These are phyloP conservation scores for Botrytis fabae DNA, from an alignment of 2,329 filamentous ascomycete genomes.

Conservation along the genomic window DNA sequence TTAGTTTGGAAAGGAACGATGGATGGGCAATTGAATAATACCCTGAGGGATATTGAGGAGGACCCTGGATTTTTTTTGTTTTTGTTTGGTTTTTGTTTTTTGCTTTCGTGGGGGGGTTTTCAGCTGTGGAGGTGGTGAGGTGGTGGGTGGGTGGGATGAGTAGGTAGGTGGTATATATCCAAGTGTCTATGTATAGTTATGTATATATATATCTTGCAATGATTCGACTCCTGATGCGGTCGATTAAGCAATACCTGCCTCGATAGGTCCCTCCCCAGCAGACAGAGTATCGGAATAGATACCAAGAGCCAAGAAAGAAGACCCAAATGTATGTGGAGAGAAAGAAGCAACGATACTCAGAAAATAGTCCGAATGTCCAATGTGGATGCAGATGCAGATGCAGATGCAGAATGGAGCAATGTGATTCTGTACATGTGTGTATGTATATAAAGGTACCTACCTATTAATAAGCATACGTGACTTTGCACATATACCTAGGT, in stretches of 20 bases:
- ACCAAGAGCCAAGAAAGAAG: neutral
- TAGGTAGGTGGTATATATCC: no score
- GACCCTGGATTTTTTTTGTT: neutral
- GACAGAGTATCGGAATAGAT: neutral
- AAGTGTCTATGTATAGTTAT: no score
- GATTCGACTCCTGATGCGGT: neutral
- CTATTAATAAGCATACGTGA: neutral
- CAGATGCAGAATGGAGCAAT: neutral
- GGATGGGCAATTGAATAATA: no score
- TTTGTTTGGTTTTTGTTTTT: neutral
- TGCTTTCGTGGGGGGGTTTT: no score
- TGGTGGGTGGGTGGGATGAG: no score
- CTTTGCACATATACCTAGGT: no score
- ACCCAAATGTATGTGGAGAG: neutral
- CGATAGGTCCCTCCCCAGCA: neutral
- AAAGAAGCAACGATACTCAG: neutral
- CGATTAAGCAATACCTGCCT: neutral
- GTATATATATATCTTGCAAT: neutral
- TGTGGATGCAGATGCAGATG: neutral
- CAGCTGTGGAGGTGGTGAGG: neutral
- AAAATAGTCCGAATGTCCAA: neutral
- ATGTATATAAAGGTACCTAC: neutral
- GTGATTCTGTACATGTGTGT: neutral
- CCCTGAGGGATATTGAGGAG: neutral
- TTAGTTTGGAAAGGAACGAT: neutral